Evolutionary conservation across 2,329 filamentous ascomycete genomes (phyloP).

Genomic region (Epicoccum sorghinum): DNA sequence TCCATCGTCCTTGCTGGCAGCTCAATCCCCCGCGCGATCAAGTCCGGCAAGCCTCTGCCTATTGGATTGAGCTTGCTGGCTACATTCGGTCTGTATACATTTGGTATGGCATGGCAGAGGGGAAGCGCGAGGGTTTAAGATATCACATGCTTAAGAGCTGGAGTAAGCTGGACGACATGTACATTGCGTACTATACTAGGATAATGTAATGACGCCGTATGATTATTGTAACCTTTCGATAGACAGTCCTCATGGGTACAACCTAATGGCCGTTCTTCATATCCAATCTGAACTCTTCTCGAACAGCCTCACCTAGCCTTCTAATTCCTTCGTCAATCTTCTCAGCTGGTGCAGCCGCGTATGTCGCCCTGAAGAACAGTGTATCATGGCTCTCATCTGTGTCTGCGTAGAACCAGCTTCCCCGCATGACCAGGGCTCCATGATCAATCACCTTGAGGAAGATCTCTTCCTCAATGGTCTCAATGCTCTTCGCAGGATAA

Average conservation of each 20-base stretch:
- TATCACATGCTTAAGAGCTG: neutral
- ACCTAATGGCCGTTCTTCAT: slow-evolving; percentile 5
- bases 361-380: slow-evolving; percentile 90
- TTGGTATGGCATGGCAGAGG: slow-evolving; percentile 69
- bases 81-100: slow-evolving; percentile 77
- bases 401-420: slow-evolving; percentile 90
- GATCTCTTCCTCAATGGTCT: slow-evolving; percentile 81
- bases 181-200: no score
- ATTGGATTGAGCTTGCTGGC: slow-evolving; percentile 79
- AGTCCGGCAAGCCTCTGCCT: slow-evolving; percentile 82
- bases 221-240: neutral
- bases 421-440: slow-evolving; percentile 80
- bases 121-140: slow-evolving; percentile 12
- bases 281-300: slow-evolving; percentile 61
- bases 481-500: slow-evolving; percentile 56
- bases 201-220: neutral
- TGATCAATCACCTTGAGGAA: slow-evolving; percentile 77
- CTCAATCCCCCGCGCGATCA: slow-evolving; percentile 85
- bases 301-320: slow-evolving; percentile 76
- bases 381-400: slow-evolving; percentile 62
- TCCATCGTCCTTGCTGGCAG: slow-evolving; percentile 84
- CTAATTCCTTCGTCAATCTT: slow-evolving; percentile 58
- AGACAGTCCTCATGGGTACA: neutral
- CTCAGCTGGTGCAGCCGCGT: slow-evolving; percentile 72
- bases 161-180: neutral